Base-by-base conservation (phyloP, 164 flowering plant genomes). In the Magnolia kwangsiensis region DNA sequence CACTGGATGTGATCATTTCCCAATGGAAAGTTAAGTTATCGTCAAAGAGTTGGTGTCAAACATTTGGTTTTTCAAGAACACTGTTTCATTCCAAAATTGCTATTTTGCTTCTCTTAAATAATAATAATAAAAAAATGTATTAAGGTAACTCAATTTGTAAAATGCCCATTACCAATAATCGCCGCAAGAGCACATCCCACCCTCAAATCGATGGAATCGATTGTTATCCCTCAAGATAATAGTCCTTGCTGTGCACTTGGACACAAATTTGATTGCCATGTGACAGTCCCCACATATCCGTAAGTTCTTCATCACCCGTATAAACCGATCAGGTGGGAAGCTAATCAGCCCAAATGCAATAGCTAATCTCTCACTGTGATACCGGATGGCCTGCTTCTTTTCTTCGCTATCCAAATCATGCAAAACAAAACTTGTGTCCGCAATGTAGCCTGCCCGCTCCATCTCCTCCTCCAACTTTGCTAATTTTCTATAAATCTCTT, bases 271-370 rank as follows among this genome's bases (percentile, higher is more conserved):
- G 80, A 94, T 90, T 13, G 97, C 97, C 27, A 81, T 87, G 77
- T 96, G 98, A 74, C 99, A 94, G 78, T 96, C 99, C 66, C 96
- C 93, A 64, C 97, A 94, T 1, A 96, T 87, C 8, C 98, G 90
- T 86, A 96, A 83, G 80, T 96, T 96, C 84, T 96, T 96, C 97
- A 96, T 94, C 24, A 96, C 83, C 74, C 97, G 76, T 50, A 96
- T 91, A 0, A 95, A 92, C 80, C 91, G 85, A 65, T 84, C 89
- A 1, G 83, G 80, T 8, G 92, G 92, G 64, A 94, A 90, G 58
- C 81, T 87, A 50, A 96, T 87, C 50, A 96, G 88, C 31, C 89
- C 93, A 80, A 94, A 94, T 7, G 98, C 98, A 73, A 94, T 86
- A 8, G 98, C 99, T 59, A 96, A 69, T 74, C 95, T 87, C 79